phyloP scores from a whole-genome alignment of 2,329 filamentous ascomycete genomes.

The Trichoderma aggressivum region DNA sequence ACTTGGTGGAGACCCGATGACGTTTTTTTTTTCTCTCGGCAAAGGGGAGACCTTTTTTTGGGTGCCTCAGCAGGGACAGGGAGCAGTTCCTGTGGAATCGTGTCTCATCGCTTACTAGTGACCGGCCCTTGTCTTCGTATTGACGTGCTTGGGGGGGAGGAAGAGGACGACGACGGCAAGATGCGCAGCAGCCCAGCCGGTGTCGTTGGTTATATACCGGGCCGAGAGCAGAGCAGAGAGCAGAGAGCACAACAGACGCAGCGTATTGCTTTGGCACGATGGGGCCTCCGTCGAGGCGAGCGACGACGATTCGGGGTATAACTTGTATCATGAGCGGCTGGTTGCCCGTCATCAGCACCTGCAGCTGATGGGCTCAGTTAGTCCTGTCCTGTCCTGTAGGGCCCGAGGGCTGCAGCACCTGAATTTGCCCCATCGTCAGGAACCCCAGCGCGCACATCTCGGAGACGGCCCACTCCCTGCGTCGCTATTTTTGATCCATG shows the following conservation, averaged over 20 bases:
- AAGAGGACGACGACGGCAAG: not conserved
- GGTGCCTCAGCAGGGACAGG: constrained; percentile 10
- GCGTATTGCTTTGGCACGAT: not conserved
- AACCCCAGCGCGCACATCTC: constrained; percentile 16
- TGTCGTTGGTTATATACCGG: not conserved
- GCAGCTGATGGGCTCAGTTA: constrained; percentile 8
- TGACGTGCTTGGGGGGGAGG: not conserved
- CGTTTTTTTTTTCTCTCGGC: constrained; percentile 22
- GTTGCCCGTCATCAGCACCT: constrained; percentile 2
- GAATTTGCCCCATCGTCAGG: constrained; percentile 11
- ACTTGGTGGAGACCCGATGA: constrained; percentile 22
- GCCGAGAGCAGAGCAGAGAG: not conserved
- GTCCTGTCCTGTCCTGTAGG: no score
- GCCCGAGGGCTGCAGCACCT: not conserved
- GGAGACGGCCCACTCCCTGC: constrained; percentile 6
- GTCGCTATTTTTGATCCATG: constrained; percentile 19
- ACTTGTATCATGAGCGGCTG: not conserved
- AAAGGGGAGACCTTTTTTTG: constrained; percentile 10
- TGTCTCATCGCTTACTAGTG: constrained; percentile 6
- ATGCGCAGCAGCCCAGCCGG: not conserved
- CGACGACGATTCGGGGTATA: not conserved
- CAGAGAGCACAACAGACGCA: not conserved
- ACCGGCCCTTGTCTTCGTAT: constrained; percentile 14
- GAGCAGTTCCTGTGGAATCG: not conserved
- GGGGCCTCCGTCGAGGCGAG: not conserved